Percentiles rank a stretch among this genome's conserved stretches.
These are phyloP conservation scores for Carpinus viminea DNA, from an alignment of 306 rosid genomes.

Conservation along the genomic window DNA sequence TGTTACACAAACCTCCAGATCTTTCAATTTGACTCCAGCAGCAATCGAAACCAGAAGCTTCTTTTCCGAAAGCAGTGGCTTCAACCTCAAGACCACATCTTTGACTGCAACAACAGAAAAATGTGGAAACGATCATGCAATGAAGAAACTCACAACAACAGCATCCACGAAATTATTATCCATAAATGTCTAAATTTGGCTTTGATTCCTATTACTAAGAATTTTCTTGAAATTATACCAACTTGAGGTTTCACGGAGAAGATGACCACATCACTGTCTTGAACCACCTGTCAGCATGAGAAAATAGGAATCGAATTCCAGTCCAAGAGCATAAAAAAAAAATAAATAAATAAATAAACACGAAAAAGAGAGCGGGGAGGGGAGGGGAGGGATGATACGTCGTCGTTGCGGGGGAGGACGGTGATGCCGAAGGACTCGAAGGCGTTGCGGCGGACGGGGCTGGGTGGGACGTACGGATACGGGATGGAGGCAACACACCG, in stretches of 20 bases:
- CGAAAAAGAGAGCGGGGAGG: neutral
- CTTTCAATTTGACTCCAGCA: constrained; percentile 89
- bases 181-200: neutral
- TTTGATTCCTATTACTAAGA: neutral
- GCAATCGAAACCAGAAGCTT: constrained; percentile 95
- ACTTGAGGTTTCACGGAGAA: constrained; percentile 93
- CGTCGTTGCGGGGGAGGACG: constrained; percentile 51
- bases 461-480: constrained; percentile 60
- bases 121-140: neutral
- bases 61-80: constrained; percentile 62
- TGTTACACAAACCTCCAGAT: constrained; percentile 67
- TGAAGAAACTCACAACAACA: neutral
- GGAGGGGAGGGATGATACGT: constrained; percentile 28
- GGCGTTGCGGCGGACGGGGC: constrained; percentile 43
- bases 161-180: neutral
- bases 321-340: neutral
- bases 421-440: constrained; percentile 57
- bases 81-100: constrained; percentile 56
- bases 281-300: constrained; percentile 57
- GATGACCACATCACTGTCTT: constrained; percentile 73
- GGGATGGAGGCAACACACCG: constrained; percentile 70
- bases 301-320: no score
- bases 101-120: constrained; percentile 52
- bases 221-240: constrained; percentile 35
- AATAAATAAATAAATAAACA: no score